Base-by-base conservation (phyloP, 768 basidiomycete genomes). In the Multifurca ochricompacta region DNA sequence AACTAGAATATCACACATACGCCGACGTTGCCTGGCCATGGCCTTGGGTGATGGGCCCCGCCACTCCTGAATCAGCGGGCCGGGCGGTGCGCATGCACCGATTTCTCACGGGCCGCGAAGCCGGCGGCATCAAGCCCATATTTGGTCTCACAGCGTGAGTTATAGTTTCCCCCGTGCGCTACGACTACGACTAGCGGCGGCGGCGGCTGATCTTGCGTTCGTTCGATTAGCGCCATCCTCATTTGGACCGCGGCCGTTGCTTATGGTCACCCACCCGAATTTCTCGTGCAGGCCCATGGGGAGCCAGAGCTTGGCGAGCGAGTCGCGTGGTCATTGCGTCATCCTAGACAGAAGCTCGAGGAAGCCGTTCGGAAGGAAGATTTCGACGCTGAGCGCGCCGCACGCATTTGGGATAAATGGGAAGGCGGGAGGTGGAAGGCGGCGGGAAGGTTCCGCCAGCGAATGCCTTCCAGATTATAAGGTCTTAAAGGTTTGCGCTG, bases 81-180 rank as follows among this genome's bases (percentile, higher is more conserved):
- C 57, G 60, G 34, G 13, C 40, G 2, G 67, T 63, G 36, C 79
- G 89, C 21, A 74, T 81, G 59, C 91, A 94, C 68, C 72, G 75
- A 16, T 95, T 95, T 71, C 73, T 92, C 47, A 95, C 91, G 1
- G 92, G 92, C 0, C 73, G 91, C 37, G 91, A 95, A 65, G 81
- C 77, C 2, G 82, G 83, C 13, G 91, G 91, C 0, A 78, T 90
- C 13, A 93, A 91, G 63, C 91, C 91, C n/a, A 80, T 94, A 0
- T 89, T 82, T 60, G 91, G 91, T 7, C 69, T 95, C 8, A 95
- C 91, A 27, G 82, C 91, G 90, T 93, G 66, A 59, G 86, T 77
- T 23, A 9, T 35, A 4, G 3, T 19, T 10, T 41, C 18, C 6
- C 9, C 9, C 27, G 1, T n/a, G n/a, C n/a, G n/a, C n/a, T n/a